Percentiles rank a stretch among this genome's conserved stretches.
Evolutionary conservation across 257 asterid genomes (phyloP).

Genomic region (Apocynum venetum): DNA sequence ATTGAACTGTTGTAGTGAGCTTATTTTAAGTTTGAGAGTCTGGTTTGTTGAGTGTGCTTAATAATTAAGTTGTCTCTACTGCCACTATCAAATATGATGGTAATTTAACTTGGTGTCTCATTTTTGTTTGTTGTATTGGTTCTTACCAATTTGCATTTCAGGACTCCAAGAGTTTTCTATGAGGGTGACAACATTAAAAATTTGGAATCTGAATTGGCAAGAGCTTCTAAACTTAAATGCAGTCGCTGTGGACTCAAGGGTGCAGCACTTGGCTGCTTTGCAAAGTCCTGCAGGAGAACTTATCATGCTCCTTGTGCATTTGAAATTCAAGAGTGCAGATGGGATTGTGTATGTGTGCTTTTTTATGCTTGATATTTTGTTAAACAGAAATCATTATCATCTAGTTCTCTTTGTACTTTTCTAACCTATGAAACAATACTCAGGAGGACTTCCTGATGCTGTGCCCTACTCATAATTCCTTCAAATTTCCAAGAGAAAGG

Average conservation of each 20-base stretch:
- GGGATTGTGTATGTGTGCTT: constrained; percentile 66
- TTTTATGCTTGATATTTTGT: neutral
- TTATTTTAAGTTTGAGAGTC: neutral
- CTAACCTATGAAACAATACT: constrained; percentile 7
- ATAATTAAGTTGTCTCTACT: neutral
- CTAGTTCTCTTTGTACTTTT: neutral
- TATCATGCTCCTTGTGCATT: constrained; percentile 92
- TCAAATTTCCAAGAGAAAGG: constrained; percentile 68
- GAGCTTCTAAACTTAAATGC: constrained; percentile 95
- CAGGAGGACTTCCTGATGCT: constrained; percentile 74
- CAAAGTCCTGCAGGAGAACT: constrained; percentile 71
- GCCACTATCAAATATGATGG: neutral
- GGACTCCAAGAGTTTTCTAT: constrained; percentile 82
- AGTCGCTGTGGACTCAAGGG: constrained; percentile 84
- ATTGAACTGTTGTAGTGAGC: neutral
- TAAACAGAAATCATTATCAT: neutral
- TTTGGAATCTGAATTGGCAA: constrained; percentile 68
- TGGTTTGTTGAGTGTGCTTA: neutral
- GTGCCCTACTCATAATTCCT: constrained; percentile 71
- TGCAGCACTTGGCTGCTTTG: constrained; percentile 93
- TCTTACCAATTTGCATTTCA: constrained; percentile 25
- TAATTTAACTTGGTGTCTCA: neutral
- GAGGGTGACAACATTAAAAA: constrained; percentile 61
- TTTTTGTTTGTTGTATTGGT: neutral
- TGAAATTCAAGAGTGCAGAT: constrained; percentile 64